Base-by-base conservation (phyloP, 2,329 filamentous ascomycete species). In the Daldinia sp. region DNA sequence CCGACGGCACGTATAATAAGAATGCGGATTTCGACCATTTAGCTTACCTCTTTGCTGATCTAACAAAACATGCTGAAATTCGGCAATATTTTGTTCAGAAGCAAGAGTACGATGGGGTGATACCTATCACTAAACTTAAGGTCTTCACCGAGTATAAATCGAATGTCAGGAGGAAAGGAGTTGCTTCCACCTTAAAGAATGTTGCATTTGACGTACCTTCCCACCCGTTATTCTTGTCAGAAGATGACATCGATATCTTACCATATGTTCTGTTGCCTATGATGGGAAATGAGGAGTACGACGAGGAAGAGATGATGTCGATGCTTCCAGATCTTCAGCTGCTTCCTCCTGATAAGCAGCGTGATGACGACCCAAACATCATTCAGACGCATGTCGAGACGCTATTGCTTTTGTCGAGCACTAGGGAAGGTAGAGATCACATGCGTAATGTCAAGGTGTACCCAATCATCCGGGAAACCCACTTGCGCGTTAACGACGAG, bases 101-200 rank as follows among this genome's bases (percentile, higher is more conserved):
- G 55, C 91, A 96, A 74, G 79, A 85, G 1, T 94, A 96, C 76
- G 93, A 97, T 75, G 82, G 81, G 1, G 87, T 97, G 11, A 87
- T 97, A n/a, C 95, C 95, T 1, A 82, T 98, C 48, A 92, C 91
- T 49, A 98, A 98, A 81, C 83, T 99, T 64, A 91, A 90, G 63
- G 94, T 98, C 61, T 98, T 98, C 77, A 98, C 95, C 1, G 93
- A 96, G 77, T 93, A 97, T 79, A 83, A 86, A 70, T 96, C 92
- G 2, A 85, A 90, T 25, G 88, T 97, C 55, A 87, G 95, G 60
- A 85, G 95, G 56, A 92, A 93, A 72, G 95, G 95, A n/a, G 94
- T 97, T n/a, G 94, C 94, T 6, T 93, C 90, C 63, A 95, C 93
- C 8, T 93, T 99, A 75, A 98, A 98, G 78, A 99, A 99, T 74